Base-by-base conservation (phyloP, 495 filamentous ascomycete species). In the Pseudoneurospora amorphoporcata region DNA sequence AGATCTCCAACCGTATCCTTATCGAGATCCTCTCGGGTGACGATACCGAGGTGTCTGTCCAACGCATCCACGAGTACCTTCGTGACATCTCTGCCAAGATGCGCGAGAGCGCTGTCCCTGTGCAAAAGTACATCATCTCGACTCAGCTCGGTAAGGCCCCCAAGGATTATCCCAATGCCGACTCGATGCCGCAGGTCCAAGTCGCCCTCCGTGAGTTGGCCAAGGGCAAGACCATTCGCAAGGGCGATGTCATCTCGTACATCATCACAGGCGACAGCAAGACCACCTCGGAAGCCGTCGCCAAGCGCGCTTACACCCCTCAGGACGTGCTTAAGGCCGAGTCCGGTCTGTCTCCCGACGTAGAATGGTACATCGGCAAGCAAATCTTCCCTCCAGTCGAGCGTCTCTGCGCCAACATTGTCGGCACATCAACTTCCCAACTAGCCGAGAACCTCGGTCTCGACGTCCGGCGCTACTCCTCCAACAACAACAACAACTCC, bases 361-460 rank as follows among this genome's bases (percentile, higher is more conserved):
- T 96, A 38, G 95, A 98, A 76, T 98, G 95, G 88, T 99, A 99
- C 81, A 89, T 99, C 40, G 89, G 93, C 82, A 99, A 99, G 84
- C 95, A 99, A 79, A 97, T 99, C 70, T 95, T 99, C 83, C 95
- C 95, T 7, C 95, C 96, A 3, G 97, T 99, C 71, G 95, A 99
- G 84, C 94, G 95, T 87, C 89, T 99, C 38, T 99, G 95, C 79
- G 96, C 94, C 65, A 96, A 95, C 47, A 97, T 99, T 73, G 88
- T 90, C 39, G 95, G 95, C 65, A 99, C 95, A 16, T 93, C 97
- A 76, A 89, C 94, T 45, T 85, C 91, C 8, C 91, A 93, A 72
- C 87, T 99, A 3, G 95, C 95, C 8, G 94, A 97, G 79, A 97
- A 94, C 77, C 88, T 99, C 39, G 95, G 95, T 40, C 90, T 99